Conservation (phyloP, 345 rosid species). For the Lagerstroemia speciosa region DNA sequence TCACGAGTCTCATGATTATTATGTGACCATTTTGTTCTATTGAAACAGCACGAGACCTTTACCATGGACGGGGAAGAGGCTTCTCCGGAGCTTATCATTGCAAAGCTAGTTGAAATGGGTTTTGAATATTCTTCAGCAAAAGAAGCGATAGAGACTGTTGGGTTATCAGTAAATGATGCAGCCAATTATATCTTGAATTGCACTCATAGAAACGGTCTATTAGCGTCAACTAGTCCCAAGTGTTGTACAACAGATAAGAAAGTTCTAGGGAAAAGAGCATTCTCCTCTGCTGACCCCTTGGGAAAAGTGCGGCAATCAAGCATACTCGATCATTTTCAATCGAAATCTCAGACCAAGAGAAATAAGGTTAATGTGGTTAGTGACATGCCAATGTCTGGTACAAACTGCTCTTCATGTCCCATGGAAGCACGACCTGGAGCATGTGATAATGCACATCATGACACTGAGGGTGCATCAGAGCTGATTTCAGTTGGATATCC, state of each 20-base stretch:
- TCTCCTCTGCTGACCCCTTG: constrained; percentile 9
- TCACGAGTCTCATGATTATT: background rate
- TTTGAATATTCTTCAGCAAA: constrained; percentile 40
- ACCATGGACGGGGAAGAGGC: constrained; percentile 25
- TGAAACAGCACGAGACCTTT: background rate
- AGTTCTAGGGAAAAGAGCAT: constrained; percentile 24
- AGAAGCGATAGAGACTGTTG: constrained; percentile 54
- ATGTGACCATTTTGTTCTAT: background rate
- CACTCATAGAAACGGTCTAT: constrained; percentile 14
- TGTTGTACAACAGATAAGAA: constrained; percentile 17
- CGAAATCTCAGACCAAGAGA: constrained; percentile 22
- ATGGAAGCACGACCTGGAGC: constrained; percentile 14
- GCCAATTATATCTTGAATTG: constrained; percentile 46
- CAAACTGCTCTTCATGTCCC: constrained; percentile 16
- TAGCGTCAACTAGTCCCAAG: constrained; percentile 21
- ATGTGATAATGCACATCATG: constrained; percentile 2
- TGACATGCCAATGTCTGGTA: constrained; percentile 14
- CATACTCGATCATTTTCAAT: constrained; percentile 51
- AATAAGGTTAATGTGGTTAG: constrained; percentile 11
- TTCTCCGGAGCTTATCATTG: constrained; percentile 25
- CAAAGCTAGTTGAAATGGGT: constrained; percentile 60
- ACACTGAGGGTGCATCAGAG: constrained; percentile 14
- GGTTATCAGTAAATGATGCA: constrained; percentile 45
- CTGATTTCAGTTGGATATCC: constrained; percentile 12
- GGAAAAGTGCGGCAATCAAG: constrained; percentile 43